Percentiles rank a stretch among this genome's conserved stretches.
Conservation (phyloP, 75 land plant genomes). For the Adiantum capillusveneris region DNA sequence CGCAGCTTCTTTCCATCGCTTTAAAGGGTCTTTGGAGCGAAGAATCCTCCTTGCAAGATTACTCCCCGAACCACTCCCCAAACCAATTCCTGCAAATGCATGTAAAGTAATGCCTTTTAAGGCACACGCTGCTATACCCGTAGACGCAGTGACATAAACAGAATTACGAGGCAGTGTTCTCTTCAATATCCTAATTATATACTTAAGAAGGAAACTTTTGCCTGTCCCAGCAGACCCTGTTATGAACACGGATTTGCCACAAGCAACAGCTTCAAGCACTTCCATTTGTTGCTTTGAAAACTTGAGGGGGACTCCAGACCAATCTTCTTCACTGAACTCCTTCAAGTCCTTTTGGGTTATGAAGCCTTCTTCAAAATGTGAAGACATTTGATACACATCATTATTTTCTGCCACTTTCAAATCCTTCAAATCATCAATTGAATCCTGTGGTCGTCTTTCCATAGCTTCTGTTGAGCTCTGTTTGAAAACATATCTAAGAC, state of each 20-base stretch:
- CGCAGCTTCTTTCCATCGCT: conserved; percentile 46
- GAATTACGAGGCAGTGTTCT: conserved; percentile 8
- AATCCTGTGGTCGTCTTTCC: too few species aligned
- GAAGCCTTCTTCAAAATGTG: too few species aligned
- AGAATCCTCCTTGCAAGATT: conserved; percentile 12
- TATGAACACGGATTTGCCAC: conserved; percentile 55
- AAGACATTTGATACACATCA: too few species aligned
- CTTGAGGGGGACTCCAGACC: too few species aligned
- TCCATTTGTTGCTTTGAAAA: conserved; percentile 34
- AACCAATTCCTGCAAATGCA: conserved; percentile 62
- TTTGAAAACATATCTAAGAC: too few species aligned
- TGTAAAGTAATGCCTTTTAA: conserved; percentile 59
- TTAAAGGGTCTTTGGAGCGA: neutral
- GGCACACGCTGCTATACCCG: conserved; percentile 66
- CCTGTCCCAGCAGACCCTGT: conserved; percentile 88
- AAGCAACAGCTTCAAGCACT: conserved; percentile 35
- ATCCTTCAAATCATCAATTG: too few species aligned
- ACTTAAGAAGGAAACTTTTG: conserved; percentile 39
- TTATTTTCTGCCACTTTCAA: too few species aligned
- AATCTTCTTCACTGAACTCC: too few species aligned
- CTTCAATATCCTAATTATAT: conserved; percentile 26
- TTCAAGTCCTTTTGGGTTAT: too few species aligned
- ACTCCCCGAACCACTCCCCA: conserved; percentile 9
- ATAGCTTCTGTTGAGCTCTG: too few species aligned
- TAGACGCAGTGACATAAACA: conserved; percentile 73